These are phyloP conservation scores for Amaranthus hypochondriacus DNA, from an alignment of 148 eudicot genomes.

Conservation along the genomic window DNA sequence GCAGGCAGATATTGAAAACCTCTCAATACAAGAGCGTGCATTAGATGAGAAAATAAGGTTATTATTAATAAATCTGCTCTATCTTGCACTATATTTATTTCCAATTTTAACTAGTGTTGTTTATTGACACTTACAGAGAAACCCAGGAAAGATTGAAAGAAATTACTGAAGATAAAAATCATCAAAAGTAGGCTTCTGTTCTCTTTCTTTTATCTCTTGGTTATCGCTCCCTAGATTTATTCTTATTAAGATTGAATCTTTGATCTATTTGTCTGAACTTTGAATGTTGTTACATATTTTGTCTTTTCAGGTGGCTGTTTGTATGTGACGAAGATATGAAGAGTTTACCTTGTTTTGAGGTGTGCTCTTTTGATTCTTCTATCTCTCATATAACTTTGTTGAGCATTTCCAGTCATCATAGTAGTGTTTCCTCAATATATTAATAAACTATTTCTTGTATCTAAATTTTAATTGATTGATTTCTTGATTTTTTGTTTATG, in stretches of 20 bases:
- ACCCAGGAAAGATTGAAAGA: constrained; percentile 83
- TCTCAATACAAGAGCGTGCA: constrained; percentile 62
- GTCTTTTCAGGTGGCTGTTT: constrained; percentile 68
- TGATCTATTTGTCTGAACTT: constrained; percentile 1
- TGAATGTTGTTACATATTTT: constrained; percentile 2
- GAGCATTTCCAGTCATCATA: not conserved
- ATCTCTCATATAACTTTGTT: not conserved
- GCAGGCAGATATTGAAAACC: constrained; percentile 87
- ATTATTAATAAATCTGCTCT: constrained; percentile 9
- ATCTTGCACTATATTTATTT: constrained; percentile 10
- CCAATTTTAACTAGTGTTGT: constrained; percentile 11
- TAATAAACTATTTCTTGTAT: constrained; percentile 24
- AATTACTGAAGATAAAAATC: constrained; percentile 73
- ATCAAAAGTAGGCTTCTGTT: constrained; percentile 56
- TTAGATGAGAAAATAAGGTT: constrained; percentile 88
- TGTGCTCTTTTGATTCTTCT: constrained; percentile 21
- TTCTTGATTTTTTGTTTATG: constrained; percentile 3
- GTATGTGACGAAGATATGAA: constrained; percentile 96
- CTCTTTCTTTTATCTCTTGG: not conserved
- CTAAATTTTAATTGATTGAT: too few species aligned
- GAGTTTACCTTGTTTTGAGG: constrained; percentile 87
- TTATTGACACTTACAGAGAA: constrained; percentile 59
- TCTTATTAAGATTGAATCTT: not conserved
- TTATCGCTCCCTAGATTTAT: constrained; percentile 5
- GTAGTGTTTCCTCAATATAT: not conserved